phyloP scores from a whole-genome alignment of 2,329 filamentous ascomycete species.

The Aspergillus bombycis region DNA sequence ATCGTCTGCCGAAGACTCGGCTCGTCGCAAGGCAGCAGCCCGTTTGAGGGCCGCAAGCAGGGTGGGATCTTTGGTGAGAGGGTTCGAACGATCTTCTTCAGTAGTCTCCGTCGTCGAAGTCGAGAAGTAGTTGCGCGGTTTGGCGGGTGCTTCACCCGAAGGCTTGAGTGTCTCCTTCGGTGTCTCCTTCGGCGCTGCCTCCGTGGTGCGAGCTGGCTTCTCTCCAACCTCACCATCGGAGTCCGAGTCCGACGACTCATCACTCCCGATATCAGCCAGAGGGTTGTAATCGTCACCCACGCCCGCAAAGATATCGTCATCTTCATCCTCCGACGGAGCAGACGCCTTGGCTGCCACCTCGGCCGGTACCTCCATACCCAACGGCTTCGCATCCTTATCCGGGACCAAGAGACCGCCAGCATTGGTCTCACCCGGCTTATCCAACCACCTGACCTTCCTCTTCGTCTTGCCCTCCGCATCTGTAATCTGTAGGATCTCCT shows the following conservation, averaged over 20 bases:
- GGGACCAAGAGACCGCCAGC: conserved; percentile 41
- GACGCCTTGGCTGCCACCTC: conserved; percentile 42
- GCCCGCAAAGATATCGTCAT: conserved; percentile 66
- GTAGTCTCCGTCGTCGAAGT: conserved; percentile 51
- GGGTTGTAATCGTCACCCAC: conserved; percentile 64
- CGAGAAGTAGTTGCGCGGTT: conserved; percentile 54
- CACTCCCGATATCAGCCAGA: conserved; percentile 56
- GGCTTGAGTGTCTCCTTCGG: too few species aligned
- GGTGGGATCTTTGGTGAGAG: conserved; percentile 69
- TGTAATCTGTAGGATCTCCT: conserved; percentile 62
- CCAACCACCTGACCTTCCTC: conserved; percentile 61
- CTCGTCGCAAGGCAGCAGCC: conserved; percentile 65
- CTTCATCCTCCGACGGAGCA: conserved; percentile 47
- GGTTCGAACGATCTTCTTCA: conserved; percentile 45
- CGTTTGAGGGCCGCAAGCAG: conserved; percentile 85
- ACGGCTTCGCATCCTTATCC: conserved; percentile 50
- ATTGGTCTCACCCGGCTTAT: conserved; percentile 36
- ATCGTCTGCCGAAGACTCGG: conserved; percentile 47
- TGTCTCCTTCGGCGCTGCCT: conserved; percentile 9
- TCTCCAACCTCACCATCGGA: conserved; percentile 21
- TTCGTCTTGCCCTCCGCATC: conserved; percentile 65
- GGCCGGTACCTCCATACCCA: conserved; percentile 55
- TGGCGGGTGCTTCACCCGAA: conserved; percentile 17
- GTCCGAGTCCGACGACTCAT: conserved; percentile 45
- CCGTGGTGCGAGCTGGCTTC: conserved; percentile 8